Conservation (phyloP, 2,329 filamentous ascomycete genomes). For the Apiospora phragmitis region DNA sequence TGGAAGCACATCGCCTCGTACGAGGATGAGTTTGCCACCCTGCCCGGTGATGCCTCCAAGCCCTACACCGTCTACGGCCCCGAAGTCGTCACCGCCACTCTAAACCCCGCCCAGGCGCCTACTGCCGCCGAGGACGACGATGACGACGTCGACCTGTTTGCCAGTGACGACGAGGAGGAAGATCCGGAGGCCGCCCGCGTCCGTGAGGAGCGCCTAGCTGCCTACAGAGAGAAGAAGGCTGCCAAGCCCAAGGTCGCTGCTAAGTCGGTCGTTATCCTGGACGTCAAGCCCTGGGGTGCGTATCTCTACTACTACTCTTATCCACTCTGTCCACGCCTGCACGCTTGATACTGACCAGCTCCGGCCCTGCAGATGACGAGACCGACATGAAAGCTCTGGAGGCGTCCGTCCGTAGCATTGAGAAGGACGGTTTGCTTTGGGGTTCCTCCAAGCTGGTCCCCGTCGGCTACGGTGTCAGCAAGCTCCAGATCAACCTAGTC, state of each 20-base stretch:
- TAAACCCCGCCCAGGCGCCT: conserved; percentile 85
- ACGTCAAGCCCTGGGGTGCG: conserved; percentile 99
- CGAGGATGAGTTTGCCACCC: conserved; percentile 87
- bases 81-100: conserved; percentile 70
- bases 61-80: conserved; percentile 89
- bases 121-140: conserved; percentile 71
- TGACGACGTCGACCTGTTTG: conserved; percentile 84
- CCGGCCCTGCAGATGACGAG: conserved; percentile 80
- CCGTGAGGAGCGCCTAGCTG: conserved; percentile 86
- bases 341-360: conserved; percentile 37
- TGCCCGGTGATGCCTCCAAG: conserved; percentile 89
- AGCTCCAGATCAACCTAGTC: conserved; percentile 98
- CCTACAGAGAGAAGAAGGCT: conserved; percentile 97
- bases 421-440: conserved; percentile 95
- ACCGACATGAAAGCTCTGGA: conserved; percentile 87
- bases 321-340: conserved; percentile 81
- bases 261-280: conserved; percentile 94
- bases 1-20: conserved; percentile 97
- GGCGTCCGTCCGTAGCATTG: conserved; percentile 75
- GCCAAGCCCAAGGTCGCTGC: conserved; percentile 87
- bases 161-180: conserved; percentile 72
- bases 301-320: conserved; percentile 84
- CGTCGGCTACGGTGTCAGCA: conserved; percentile 97
- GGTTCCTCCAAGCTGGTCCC: conserved; percentile 86
- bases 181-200: conserved; percentile 81